phyloP scores from a whole-genome alignment of 345 rosid species.

The Ceriops tagal region DNA sequence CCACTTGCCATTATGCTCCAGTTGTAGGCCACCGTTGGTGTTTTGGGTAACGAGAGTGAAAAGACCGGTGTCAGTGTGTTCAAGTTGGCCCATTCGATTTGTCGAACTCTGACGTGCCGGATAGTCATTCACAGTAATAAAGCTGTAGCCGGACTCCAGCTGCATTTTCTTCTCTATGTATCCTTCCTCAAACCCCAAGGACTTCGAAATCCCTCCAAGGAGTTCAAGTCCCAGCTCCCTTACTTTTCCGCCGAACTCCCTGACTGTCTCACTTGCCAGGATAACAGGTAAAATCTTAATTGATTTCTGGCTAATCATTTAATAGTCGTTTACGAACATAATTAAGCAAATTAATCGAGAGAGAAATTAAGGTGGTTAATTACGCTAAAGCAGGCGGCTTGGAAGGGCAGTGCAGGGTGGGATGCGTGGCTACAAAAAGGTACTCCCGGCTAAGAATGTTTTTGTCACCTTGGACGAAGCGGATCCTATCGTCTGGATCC shows the following conservation, averaged over 20 bases:
- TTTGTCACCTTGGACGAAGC: conserved; percentile 19
- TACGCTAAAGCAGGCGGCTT: conserved; percentile 24
- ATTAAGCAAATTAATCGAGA: neutral
- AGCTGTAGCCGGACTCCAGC: neutral
- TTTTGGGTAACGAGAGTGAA: conserved; percentile 4
- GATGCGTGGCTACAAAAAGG: conserved; percentile 26
- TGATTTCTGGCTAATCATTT: neutral
- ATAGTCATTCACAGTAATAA: conserved; percentile 10
- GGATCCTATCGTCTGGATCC: conserved; percentile 18
- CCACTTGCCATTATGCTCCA: conserved; percentile 11
- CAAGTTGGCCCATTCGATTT: conserved; percentile 12
- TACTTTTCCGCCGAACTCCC: neutral
- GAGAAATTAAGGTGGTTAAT: too few relatives aligned
- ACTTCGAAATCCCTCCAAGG: conserved; percentile 4
- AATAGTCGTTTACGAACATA: neutral
- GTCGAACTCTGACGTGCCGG: conserved; percentile 7
- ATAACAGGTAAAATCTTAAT: neutral
- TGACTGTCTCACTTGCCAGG: neutral
- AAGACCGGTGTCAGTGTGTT: conserved; percentile 8
- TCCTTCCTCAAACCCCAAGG: conserved; percentile 6
- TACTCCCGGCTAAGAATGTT: conserved; percentile 21
- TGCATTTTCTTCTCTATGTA: conserved; percentile 9
- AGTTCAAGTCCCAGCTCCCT: conserved; percentile 1
- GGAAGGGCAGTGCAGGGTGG: conserved; percentile 24
- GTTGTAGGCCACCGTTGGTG: conserved; percentile 11